A percentile compares a stretch with the other conserved stretches of the same genome.
Conservation (phyloP, 805 yeast genomes). For the Candida wancherniae region DNA sequence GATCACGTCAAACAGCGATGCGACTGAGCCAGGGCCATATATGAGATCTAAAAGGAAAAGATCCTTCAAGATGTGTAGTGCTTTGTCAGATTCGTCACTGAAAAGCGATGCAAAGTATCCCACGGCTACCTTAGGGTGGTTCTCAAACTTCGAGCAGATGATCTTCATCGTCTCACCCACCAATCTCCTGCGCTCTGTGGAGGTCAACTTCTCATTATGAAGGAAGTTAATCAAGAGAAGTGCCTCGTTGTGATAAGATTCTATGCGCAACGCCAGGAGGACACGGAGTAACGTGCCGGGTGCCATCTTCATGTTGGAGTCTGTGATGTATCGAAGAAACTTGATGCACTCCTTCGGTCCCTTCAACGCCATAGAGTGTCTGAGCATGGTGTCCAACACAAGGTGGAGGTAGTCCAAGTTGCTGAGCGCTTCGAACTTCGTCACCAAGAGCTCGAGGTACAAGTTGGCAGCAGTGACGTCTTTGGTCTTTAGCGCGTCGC, state of each 20-base stretch:
- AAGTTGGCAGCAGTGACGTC: conserved; percentile 31
- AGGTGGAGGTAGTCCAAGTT: conserved; percentile 15
- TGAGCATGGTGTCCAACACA: conserved; percentile 25
- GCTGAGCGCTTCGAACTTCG: conserved; percentile 27
- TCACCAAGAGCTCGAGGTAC: conserved; percentile 32
- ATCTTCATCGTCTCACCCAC: conserved; percentile 29
- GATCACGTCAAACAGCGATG: conserved; percentile 14
- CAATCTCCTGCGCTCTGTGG: conserved; percentile 18
- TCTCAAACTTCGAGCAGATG: conserved; percentile 25
- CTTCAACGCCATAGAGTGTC: conserved; percentile 34
- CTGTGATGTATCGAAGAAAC: conserved; percentile 29
- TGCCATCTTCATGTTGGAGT: conserved; percentile 22
- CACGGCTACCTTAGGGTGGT: conserved; percentile 30
- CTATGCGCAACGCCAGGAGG: conserved; percentile 26
- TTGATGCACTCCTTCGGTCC: conserved; percentile 30
- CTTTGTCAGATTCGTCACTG: conserved; percentile 8
- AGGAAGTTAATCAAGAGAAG: conserved; percentile 30
- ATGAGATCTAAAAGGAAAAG: conserved; percentile 23
- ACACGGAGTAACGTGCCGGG: conserved; percentile 23
- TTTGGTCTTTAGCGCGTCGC: conserved; percentile 19
- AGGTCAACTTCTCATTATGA: conserved; percentile 18
- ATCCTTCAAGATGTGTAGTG: conserved; percentile 22
- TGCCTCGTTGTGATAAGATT: conserved; percentile 31
- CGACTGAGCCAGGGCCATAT: conserved; percentile 20
- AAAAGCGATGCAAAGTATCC: conserved; percentile 35